Evolutionary conservation across 2,329 filamentous ascomycete species (phyloP).

Genomic region (Arthrobotrys sinensis): DNA sequence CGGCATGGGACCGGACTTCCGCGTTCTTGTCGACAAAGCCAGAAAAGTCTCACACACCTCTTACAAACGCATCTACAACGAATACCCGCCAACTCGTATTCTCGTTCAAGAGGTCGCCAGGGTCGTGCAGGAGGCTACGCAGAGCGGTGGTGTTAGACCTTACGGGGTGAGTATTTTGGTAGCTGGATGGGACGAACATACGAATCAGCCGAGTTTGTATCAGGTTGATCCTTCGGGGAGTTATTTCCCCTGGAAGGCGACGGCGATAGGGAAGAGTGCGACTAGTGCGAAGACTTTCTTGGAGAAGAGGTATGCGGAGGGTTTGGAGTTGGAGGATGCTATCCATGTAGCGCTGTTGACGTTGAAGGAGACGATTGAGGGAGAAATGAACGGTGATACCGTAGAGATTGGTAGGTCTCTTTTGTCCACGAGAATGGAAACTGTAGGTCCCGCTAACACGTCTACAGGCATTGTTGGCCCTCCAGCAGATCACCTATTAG

Average conservation of each 20-base stretch:
- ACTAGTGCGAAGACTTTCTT: slow-evolving; percentile 99
- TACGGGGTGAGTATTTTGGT: slow-evolving; percentile 97
- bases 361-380: slow-evolving; percentile 98
- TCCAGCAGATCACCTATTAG: slow-evolving; percentile 91
- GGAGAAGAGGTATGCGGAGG: slow-evolving; percentile 98
- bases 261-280: slow-evolving; percentile 97
- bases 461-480: slow-evolving; percentile 88
- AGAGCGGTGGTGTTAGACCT: slow-evolving; percentile 95
- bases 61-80: slow-evolving; percentile 99
- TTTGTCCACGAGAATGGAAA: not conserved
- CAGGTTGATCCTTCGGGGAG: slow-evolving; percentile 99
- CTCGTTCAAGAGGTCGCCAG: slow-evolving; percentile 97
- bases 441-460: slow-evolving; percentile 55
- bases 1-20: slow-evolving; percentile 98
- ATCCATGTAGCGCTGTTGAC: slow-evolving; percentile 98
- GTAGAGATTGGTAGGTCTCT: slow-evolving; percentile 88
- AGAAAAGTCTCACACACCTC: slow-evolving; percentile 97
- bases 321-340: slow-evolving; percentile 95
- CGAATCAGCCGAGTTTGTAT: slow-evolving; percentile 96
- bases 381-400: slow-evolving; percentile 98
- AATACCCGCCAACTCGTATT: slow-evolving; percentile 99
- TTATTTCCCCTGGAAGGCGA: slow-evolving; percentile 99
- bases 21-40: slow-evolving; percentile 96
- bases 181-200: slow-evolving; percentile 97
- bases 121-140: slow-evolving; percentile 98